phyloP scores from a whole-genome alignment of 164 flowering plant species.

The Liriodendron chinense region DNA sequence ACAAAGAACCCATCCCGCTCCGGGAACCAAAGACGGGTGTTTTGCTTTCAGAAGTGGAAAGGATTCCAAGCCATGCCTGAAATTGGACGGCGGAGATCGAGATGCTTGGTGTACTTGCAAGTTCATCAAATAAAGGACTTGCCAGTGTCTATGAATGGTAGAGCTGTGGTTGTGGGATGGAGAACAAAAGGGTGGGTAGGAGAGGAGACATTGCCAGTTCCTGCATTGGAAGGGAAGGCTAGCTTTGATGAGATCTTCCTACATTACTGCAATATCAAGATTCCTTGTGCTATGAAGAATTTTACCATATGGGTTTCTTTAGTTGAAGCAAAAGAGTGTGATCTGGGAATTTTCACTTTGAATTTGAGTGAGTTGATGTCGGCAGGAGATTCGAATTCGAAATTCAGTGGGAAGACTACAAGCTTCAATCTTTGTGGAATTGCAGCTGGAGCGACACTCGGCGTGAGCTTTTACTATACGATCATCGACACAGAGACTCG shows the following conservation, averaged over 20 bases:
- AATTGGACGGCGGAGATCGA: neutral
- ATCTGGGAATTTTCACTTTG: slow-evolving; percentile 8
- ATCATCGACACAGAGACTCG: slow-evolving; percentile 1
- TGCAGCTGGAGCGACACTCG: slow-evolving; percentile 9
- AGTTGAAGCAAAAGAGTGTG: slow-evolving; percentile 1
- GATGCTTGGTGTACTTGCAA: slow-evolving; percentile 16
- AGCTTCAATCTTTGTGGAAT: slow-evolving; percentile 9
- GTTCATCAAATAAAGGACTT: slow-evolving; percentile 15
- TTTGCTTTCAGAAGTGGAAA: slow-evolving; percentile 9
- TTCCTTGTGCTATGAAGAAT: slow-evolving; percentile 6
- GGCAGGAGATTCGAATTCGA: slow-evolving; percentile 5
- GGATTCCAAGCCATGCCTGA: slow-evolving; percentile 1
- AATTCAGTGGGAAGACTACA: slow-evolving; percentile 12
- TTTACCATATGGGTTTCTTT: slow-evolving; percentile 9
- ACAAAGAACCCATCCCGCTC: neutral
- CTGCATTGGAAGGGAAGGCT: slow-evolving; percentile 3
- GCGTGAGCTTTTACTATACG: slow-evolving; percentile 11
- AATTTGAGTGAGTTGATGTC: slow-evolving; percentile 5
- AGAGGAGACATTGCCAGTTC: slow-evolving; percentile 13
- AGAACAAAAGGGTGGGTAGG: slow-evolving; percentile 10
- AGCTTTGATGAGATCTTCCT: slow-evolving; percentile 18
- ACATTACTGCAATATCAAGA: slow-evolving; percentile 8
- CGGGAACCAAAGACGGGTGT: neutral
- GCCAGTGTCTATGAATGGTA: slow-evolving; percentile 10
- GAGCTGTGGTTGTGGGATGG: slow-evolving; percentile 11